Conservation (phyloP, 164 flowering plant species). For the Stephania japonica region DNA sequence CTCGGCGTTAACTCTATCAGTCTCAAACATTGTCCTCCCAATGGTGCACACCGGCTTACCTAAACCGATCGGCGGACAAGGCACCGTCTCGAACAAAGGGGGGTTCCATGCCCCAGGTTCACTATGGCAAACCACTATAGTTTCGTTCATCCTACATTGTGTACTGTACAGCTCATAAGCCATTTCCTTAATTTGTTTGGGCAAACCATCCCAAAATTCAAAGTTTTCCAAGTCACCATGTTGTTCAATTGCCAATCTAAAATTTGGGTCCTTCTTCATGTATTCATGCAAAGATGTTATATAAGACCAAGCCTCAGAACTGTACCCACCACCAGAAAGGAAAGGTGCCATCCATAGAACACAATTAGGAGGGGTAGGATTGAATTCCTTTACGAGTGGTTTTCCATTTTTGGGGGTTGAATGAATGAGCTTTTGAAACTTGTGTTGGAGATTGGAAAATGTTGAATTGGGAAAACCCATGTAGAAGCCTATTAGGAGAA, state of each 20-base stretch:
- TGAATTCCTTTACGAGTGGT: conserved; percentile 14
- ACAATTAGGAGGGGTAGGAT: conserved; percentile 27
- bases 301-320: conserved; percentile 88
- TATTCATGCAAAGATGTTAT: conserved; percentile 38
- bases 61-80: conserved; percentile 66
- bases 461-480: conserved; percentile 13
- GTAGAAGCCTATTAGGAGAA: conserved; percentile 15
- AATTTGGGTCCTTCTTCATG: conserved; percentile 21
- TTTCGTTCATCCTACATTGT: conserved; percentile 42
- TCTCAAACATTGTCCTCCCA: conserved; percentile 88
- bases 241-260: conserved; percentile 51
- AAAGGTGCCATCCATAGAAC: conserved; percentile 88
- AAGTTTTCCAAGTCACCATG: conserved; percentile 57
- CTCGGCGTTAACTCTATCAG: conserved; percentile 46
- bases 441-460: conserved; percentile 11
- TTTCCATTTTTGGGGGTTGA: conserved; percentile 15
- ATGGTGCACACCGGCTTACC: conserved; percentile 37
- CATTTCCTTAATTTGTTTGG: conserved; percentile 28
- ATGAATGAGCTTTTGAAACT: conserved; percentile 15
- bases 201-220: conserved; percentile 72
- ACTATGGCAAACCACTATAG: conserved; percentile 70
- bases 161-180: conserved; percentile 45
- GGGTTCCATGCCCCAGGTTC: conserved; percentile 93
- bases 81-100: conserved; percentile 59
- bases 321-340: conserved; percentile 81